These are phyloP conservation scores for Prunus campanulata DNA, from an alignment of 306 rosid genomes.

Conservation along the genomic window DNA sequence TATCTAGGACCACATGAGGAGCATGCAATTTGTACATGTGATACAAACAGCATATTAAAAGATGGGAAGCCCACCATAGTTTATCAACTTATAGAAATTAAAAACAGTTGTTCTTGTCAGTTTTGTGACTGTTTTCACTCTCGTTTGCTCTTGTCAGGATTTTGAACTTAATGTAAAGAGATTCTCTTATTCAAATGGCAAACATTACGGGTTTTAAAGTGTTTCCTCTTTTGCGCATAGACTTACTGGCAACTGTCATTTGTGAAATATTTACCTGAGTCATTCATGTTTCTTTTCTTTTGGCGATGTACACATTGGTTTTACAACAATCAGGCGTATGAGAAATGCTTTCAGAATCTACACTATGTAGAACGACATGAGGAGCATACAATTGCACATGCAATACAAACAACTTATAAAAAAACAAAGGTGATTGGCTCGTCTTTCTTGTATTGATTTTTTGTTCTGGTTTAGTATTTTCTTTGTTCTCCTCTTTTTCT, in stretches of 20 bases:
- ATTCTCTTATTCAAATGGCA: background rate
- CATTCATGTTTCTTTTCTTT: background rate
- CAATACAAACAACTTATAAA: slow-evolving; percentile 70
- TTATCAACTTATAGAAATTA: background rate
- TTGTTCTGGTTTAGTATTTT: background rate
- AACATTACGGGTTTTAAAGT: background rate
- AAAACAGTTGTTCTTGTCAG: background rate
- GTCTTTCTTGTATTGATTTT: background rate
- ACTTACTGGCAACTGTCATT: slow-evolving; percentile 1
- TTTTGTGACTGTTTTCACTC: background rate
- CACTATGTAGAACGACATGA: slow-evolving; percentile 81
- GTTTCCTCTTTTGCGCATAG: background rate
- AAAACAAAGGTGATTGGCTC: slow-evolving; percentile 60
- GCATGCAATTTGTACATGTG: slow-evolving; percentile 85
- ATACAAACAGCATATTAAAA: slow-evolving; percentile 64
- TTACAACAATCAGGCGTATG: slow-evolving; percentile 64
- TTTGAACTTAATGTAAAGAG: background rate
- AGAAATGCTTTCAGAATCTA: slow-evolving; percentile 93
- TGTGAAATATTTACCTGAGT: background rate
- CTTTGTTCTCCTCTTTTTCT: background rate
- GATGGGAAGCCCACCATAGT: slow-evolving; percentile 6
- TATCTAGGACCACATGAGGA: slow-evolving; percentile 70
- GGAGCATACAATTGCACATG: slow-evolving; percentile 97
- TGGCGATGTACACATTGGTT: slow-evolving; percentile 8
- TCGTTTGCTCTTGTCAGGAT: background rate